Evolutionary conservation across 2,329 filamentous ascomycete genomes (phyloP).

Genomic region (Hymenoscyphus fraxineus): DNA sequence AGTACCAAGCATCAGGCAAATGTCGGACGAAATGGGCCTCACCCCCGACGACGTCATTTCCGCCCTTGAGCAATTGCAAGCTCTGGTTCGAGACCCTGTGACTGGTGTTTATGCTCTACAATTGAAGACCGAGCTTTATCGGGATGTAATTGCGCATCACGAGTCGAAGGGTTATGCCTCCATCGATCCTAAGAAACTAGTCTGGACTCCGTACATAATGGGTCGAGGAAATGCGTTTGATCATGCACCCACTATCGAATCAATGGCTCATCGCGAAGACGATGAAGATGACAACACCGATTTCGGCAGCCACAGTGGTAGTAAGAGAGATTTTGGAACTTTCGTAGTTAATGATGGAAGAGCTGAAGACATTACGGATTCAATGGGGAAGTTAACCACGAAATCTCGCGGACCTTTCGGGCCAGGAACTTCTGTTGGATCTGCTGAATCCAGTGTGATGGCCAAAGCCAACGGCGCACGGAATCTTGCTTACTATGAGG

Average conservation of each 20-base stretch:
- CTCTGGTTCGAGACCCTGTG: slow-evolving; percentile 82
- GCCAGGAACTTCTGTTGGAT: slow-evolving; percentile 18
- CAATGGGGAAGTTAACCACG: slow-evolving; percentile 31
- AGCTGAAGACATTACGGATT: slow-evolving; percentile 26
- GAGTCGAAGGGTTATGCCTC: slow-evolving; percentile 84
- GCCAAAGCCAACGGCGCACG: slow-evolving; percentile 27
- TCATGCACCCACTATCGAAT: slow-evolving; percentile 73
- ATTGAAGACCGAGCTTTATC: slow-evolving; percentile 80
- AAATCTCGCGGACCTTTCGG: slow-evolving; percentile 21
- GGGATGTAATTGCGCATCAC: slow-evolving; percentile 83
- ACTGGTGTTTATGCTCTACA: slow-evolving; percentile 87
- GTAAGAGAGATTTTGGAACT: slow-evolving; percentile 26
- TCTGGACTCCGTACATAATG: slow-evolving; percentile 98
- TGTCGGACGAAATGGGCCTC: slow-evolving; percentile 89
- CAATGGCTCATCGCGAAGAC: slow-evolving; percentile 76
- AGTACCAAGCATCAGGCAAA: slow-evolving; percentile 58
- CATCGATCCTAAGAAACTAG: slow-evolving; percentile 73
- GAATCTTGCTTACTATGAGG: slow-evolving; percentile 30
- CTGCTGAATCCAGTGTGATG: slow-evolving; percentile 18
- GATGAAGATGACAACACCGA: slow-evolving; percentile 26
- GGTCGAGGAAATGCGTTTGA: slow-evolving; percentile 84
- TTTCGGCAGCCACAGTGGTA: slow-evolving; percentile 18
- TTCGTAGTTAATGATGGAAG: slow-evolving; percentile 27
- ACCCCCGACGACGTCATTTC: slow-evolving; percentile 95
- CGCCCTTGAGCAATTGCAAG: slow-evolving; percentile 83